Percentiles rank a stretch among this genome's conserved stretches.
Evolutionary conservation across 2,329 filamentous ascomycete species (phyloP).

Genomic region (Xylariaceae sp.): DNA sequence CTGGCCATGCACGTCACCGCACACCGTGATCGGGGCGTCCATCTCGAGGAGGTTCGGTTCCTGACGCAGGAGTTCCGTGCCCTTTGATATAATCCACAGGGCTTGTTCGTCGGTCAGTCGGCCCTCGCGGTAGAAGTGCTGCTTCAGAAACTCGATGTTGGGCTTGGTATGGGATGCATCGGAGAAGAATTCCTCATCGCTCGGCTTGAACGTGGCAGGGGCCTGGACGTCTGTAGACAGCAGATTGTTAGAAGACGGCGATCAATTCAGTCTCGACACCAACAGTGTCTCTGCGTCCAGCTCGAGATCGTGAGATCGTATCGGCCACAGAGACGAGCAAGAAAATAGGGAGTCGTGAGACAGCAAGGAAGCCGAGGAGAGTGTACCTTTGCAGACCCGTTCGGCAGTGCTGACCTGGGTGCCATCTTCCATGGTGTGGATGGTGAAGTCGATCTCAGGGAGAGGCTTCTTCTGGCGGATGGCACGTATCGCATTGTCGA

Average conservation of each 20-base stretch:
- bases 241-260: slow-evolving; percentile 3
- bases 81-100: slow-evolving; percentile 85
- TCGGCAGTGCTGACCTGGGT: slow-evolving; percentile 91
- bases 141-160: slow-evolving; percentile 89
- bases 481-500: slow-evolving; percentile 88
- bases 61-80: slow-evolving; percentile 77
- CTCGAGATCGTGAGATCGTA: background rate
- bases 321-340: slow-evolving; percentile 21
- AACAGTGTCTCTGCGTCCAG: background rate
- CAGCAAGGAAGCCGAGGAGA: background rate
- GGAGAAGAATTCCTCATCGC: slow-evolving; percentile 90
- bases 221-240: slow-evolving; percentile 79
- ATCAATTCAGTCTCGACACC: background rate
- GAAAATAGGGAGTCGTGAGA: background rate
- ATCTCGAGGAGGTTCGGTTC: slow-evolving; percentile 98
- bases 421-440: slow-evolving; percentile 98
- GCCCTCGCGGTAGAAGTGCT: slow-evolving; percentile 97
- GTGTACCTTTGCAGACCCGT: slow-evolving; percentile 92
- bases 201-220: slow-evolving; percentile 86
- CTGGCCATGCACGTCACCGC: slow-evolving; percentile 96
- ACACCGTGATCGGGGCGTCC: slow-evolving; percentile 98
- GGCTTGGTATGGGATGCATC: slow-evolving; percentile 82
- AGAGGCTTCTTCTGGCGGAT: slow-evolving; percentile 92
- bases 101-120: slow-evolving; percentile 96
- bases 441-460: slow-evolving; percentile 96